These are phyloP conservation scores for Agrocybe pediades DNA, from an alignment of 768 basidiomycete species.

Conservation along the genomic window DNA sequence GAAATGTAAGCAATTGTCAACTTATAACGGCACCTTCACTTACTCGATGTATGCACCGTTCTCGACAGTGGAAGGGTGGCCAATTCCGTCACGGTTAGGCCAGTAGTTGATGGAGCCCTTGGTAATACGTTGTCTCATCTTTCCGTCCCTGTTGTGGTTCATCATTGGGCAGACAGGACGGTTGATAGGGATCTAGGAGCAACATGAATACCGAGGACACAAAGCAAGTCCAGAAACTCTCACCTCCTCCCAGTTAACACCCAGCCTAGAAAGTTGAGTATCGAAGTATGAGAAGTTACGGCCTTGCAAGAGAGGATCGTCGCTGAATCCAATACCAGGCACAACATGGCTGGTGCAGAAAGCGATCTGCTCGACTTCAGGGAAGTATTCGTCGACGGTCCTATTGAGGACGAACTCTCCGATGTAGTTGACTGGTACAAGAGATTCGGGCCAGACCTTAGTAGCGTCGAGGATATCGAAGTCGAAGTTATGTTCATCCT, in stretches of 20 bases:
- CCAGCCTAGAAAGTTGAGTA: constrained; percentile 80
- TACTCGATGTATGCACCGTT: constrained; percentile 30
- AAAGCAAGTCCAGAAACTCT: constrained; percentile 9
- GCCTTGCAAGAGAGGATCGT: constrained; percentile 82
- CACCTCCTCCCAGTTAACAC: constrained; percentile 77
- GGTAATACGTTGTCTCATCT: constrained; percentile 55
- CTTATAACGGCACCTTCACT: constrained; percentile 15
- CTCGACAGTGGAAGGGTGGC: constrained; percentile 47
- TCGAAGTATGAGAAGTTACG: constrained; percentile 89
- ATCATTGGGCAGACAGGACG: constrained; percentile 77
- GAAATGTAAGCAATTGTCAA: no score
- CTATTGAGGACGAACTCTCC: constrained; percentile 73
- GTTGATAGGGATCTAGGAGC: constrained; percentile 85
- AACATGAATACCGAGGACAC: constrained; percentile 1
- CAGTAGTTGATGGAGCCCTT: constrained; percentile 73
- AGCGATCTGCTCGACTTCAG: constrained; percentile 87
- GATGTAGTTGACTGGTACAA: constrained; percentile 75
- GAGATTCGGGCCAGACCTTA: constrained; percentile 83
- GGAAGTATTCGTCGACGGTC: constrained; percentile 74
- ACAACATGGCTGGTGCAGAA: constrained; percentile 80
- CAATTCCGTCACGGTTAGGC: constrained; percentile 69
- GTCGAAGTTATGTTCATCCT: constrained; percentile 78
- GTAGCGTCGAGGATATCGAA: constrained; percentile 89
- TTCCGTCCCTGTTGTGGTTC: constrained; percentile 68
- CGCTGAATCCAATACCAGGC: constrained; percentile 69